Percentiles rank a stretch among this genome's conserved stretches.
Evolutionary conservation across 2,329 filamentous ascomycete genomes (phyloP).

Genomic region (Nectriaceae sp.): DNA sequence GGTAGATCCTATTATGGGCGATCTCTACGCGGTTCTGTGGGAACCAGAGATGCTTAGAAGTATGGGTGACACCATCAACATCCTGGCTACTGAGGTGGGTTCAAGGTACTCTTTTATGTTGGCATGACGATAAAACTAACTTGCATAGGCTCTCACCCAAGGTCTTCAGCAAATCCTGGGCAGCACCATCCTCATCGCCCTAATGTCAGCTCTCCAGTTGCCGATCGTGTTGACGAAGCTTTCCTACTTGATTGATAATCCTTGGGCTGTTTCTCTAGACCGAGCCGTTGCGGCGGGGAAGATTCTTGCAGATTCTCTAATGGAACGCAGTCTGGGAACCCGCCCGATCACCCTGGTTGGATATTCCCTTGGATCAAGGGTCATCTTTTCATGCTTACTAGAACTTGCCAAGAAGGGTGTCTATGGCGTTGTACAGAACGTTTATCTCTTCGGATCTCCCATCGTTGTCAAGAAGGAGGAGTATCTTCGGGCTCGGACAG

Average conservation of each 20-base stretch:
- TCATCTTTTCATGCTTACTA: slow-evolving; percentile 88
- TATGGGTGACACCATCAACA: slow-evolving; percentile 98
- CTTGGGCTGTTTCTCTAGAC: slow-evolving; percentile 95
- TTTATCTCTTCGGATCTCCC: slow-evolving; percentile 91
- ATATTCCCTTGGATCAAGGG: slow-evolving; percentile 87
- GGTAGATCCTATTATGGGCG: slow-evolving; percentile 95
- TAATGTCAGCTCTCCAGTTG: slow-evolving; percentile 93
- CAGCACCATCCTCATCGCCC: slow-evolving; percentile 80
- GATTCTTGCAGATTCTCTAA: slow-evolving; percentile 90
- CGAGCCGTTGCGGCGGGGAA: slow-evolving; percentile 85
- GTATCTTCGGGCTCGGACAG: slow-evolving; percentile 76
- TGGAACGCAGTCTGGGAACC: slow-evolving; percentile 87
- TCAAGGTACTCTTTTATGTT: background rate
- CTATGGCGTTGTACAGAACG: slow-evolving; percentile 87
- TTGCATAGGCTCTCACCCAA: slow-evolving; percentile 81
- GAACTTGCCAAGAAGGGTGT: slow-evolving; percentile 85
- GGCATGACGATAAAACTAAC: slow-evolving; percentile 4
- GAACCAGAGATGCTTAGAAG: slow-evolving; percentile 97
- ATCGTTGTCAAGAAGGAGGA: slow-evolving; percentile 92
- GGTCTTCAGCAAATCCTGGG: slow-evolving; percentile 94
- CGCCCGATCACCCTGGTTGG: slow-evolving; percentile 91
- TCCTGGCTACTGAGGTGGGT: slow-evolving; percentile 91
- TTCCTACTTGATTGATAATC: slow-evolving; percentile 95
- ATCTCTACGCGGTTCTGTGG: slow-evolving; percentile 96
- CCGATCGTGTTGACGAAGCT: slow-evolving; percentile 92